These are phyloP conservation scores for Lepidium africanum DNA, from an alignment of 345 rosid genomes.

Conservation along the genomic window DNA sequence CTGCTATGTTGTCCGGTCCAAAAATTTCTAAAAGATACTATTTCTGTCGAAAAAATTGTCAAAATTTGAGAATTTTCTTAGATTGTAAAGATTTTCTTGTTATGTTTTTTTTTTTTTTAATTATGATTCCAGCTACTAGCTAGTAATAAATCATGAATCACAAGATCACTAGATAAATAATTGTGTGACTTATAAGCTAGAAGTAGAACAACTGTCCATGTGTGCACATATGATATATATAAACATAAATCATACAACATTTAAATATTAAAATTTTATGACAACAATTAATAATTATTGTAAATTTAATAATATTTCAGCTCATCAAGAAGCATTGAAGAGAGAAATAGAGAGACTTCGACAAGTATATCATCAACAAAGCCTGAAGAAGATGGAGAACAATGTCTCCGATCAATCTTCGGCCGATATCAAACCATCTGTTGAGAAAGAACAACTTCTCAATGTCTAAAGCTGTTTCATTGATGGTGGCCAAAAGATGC, in stretches of 20 bases:
- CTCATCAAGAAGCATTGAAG: constrained; percentile 86
- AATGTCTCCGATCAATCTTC: constrained; percentile 25
- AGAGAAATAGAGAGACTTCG: constrained; percentile 86
- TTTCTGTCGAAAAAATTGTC: no score
- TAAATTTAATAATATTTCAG: constrained; percentile 29
- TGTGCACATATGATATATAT: constrained; percentile 1
- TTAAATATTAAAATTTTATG: neutral
- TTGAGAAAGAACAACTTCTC: constrained; percentile 29
- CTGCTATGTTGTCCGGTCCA: no score
- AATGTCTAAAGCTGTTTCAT: constrained; percentile 17
- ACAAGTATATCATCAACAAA: constrained; percentile 67
- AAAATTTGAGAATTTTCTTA: no score
- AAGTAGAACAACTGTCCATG: constrained; percentile 33
- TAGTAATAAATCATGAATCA: neutral
- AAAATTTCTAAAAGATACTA: no score
- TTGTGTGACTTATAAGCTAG: neutral
- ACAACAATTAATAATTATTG: neutral
- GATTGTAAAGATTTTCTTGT: no score
- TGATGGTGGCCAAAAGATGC: constrained; percentile 1
- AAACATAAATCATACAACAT: neutral
- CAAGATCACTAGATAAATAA: neutral
- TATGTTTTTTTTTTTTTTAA: neutral
- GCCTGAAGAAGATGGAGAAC: constrained; percentile 43
- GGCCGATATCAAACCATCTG: constrained; percentile 27
- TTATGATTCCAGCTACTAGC: neutral